Conservation (phyloP, 495 filamentous ascomycete species). For the Beverwykella pulmonaria region DNA sequence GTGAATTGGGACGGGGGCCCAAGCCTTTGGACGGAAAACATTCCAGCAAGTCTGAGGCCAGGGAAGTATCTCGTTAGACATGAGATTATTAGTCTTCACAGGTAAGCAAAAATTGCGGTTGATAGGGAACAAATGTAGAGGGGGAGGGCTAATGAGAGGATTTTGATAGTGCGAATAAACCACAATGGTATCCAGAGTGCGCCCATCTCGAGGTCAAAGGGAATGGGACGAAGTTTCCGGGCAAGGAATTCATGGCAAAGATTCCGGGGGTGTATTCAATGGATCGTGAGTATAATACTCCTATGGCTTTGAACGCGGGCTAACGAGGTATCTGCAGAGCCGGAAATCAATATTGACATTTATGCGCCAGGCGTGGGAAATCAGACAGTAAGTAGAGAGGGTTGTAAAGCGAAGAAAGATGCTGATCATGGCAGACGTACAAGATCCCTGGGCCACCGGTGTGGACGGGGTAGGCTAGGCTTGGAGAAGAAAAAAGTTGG, state of each 20-base stretch:
- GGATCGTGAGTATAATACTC: slow-evolving; percentile 26
- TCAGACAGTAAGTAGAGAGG: slow-evolving; percentile 22
- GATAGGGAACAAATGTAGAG: no score
- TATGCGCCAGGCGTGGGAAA: slow-evolving; percentile 22
- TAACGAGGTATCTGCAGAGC: slow-evolving; percentile 20
- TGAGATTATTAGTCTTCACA: slow-evolving; percentile 44
- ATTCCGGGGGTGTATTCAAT: slow-evolving; percentile 34
- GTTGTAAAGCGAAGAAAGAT: not conserved
- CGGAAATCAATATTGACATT: slow-evolving; percentile 34
- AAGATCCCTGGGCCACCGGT: slow-evolving; percentile 33
- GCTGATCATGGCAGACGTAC: slow-evolving; percentile 18
- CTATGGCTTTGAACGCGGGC: not conserved
- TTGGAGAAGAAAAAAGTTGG: no score
- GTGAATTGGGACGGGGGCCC: slow-evolving; percentile 19
- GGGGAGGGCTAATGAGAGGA: no score
- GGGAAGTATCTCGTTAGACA: slow-evolving; percentile 52
- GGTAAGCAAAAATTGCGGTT: not conserved
- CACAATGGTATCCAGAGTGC: slow-evolving; percentile 34
- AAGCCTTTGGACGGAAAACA: slow-evolving; percentile 33
- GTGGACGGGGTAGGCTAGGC: not conserved
- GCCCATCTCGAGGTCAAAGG: slow-evolving; percentile 28
- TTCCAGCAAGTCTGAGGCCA: slow-evolving; percentile 44
- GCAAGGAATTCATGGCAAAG: slow-evolving; percentile 25
- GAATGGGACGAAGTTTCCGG: slow-evolving; percentile 15
- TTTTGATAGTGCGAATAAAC: slow-evolving; percentile 24